A percentile compares a stretch with the other conserved stretches of the same genome.
Evolutionary conservation across 2,329 filamentous ascomycete species (phyloP).

Genomic region (Aureobasidium sp.): DNA sequence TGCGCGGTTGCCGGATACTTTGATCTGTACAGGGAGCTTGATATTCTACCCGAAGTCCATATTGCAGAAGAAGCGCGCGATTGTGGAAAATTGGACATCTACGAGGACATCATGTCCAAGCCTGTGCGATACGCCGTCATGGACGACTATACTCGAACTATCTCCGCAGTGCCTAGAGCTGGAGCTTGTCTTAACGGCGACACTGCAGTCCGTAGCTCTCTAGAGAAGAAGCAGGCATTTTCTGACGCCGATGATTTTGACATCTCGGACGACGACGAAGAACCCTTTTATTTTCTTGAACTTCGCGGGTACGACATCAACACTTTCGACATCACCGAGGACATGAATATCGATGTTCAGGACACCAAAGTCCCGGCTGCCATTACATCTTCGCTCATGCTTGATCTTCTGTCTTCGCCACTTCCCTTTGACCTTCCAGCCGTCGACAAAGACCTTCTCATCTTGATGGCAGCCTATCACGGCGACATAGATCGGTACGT

Average conservation of each 20-base stretch:
- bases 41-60: slow-evolving; percentile 34
- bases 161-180: slow-evolving; percentile 17
- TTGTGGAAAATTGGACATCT: slow-evolving; percentile 18
- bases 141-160: slow-evolving; percentile 31
- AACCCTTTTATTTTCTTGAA: neutral
- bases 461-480: slow-evolving; percentile 33
- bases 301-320: slow-evolving; percentile 13
- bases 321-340: slow-evolving; percentile 30
- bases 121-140: slow-evolving; percentile 29
- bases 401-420: slow-evolving; percentile 21
- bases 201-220: slow-evolving; percentile 27
- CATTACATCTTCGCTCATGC: neutral
- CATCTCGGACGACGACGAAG: neutral
- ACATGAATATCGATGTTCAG: slow-evolving; percentile 22
- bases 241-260: neutral
- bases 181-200: slow-evolving; percentile 30
- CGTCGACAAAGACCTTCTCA: slow-evolving; percentile 34
- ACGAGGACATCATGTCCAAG: slow-evolving; percentile 25
- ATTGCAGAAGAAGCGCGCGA: slow-evolving; percentile 39
- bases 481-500: slow-evolving; percentile 37
- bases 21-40: slow-evolving; percentile 32
- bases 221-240: slow-evolving; percentile 20
- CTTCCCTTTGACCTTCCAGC: slow-evolving; percentile 33
- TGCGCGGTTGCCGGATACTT: slow-evolving; percentile 36
- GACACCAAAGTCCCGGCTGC: neutral